Base-by-base conservation (phyloP, 2,329 filamentous ascomycete genomes). In the Neofusicoccum sp. region DNA sequence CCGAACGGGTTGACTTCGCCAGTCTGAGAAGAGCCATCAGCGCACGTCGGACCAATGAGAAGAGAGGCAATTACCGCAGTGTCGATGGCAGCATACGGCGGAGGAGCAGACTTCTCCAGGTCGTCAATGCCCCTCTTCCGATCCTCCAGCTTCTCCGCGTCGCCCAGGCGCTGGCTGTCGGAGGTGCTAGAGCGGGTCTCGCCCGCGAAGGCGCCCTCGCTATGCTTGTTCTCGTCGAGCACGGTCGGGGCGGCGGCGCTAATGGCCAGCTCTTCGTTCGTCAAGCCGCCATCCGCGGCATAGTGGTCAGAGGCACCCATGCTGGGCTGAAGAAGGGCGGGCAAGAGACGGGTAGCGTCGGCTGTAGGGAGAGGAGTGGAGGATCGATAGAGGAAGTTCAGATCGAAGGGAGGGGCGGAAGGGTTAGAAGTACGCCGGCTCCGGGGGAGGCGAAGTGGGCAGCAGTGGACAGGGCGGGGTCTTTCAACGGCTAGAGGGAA, bases 1-100 rank as follows among this genome's bases (percentile, higher is more conserved):
- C 68, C 68, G 40, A 70, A 73, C 14, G 59, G 59, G 14, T 61
- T 61, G 16, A 56, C 59, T 12, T 61, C 49, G 20, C 31, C 59
- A 24, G 34, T 53, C 53, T 51, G 44, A 2, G 4, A 43, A 16
- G 31, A 31, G 3, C 36, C 14, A 47, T 58, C 58, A 59, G 57
- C 16, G 20, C 14, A 28, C 5, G 26, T 4, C 7, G 24, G 31
- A 31, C 36, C 54, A 47, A 47, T 40, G 34, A 30, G 16, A 40
- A 9, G 7, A 16, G 14, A 28, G 36, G 44, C 45, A 40, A 48
- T 40, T 59, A 59, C 57, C 33, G 34, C 57, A 14, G 40, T 26
- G 6, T 47, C 41, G 24, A 44, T 47, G n/a, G 43, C 33, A 7
- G 44, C 30, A 34, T 59, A 59, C 8, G 57, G 57, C 44, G 57